These are phyloP conservation scores for Ceratopteris richardii DNA, from an alignment of 75 land plant genomes.

Conservation along the genomic window DNA sequence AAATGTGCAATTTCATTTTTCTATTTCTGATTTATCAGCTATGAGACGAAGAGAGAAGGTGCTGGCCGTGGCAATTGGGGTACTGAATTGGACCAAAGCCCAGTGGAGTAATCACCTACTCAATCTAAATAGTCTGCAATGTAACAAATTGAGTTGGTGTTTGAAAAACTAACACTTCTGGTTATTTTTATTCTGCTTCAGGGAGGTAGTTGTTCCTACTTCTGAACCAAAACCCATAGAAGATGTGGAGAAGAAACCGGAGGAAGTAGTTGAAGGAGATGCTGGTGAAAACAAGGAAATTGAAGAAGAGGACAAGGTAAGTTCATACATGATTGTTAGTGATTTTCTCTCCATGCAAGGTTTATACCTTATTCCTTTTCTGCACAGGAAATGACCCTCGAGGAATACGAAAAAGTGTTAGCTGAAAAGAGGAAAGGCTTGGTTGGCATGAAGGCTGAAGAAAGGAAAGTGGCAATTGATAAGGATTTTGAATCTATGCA, in stretches of 20 bases:
- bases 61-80: constrained; percentile 97
- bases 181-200: constrained; percentile 7
- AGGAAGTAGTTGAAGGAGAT: constrained; percentile 32
- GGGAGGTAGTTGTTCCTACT: constrained; percentile 27
- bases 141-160: neutral
- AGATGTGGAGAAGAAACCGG: constrained; percentile 9
- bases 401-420: constrained; percentile 67
- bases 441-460: constrained; percentile 51
- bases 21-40: no score
- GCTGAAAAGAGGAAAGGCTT: constrained; percentile 78
- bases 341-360: neutral
- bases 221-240: constrained; percentile 5
- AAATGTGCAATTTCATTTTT: neutral
- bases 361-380: neutral
- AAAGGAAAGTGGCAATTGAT: constrained; percentile 67
- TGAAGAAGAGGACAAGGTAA: constrained; percentile 74
- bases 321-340: constrained; percentile 1
- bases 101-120: constrained; percentile 7
- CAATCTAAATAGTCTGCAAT: neutral
- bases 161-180: neutral
- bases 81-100: constrained; percentile 43
- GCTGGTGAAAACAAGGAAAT: constrained; percentile 38
- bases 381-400: constrained; percentile 84
- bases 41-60: constrained; percentile 82
- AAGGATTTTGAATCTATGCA: constrained; percentile 62